Base-by-base conservation (phyloP, 805 yeast species). In the Lipomyces mesembrius region DNA sequence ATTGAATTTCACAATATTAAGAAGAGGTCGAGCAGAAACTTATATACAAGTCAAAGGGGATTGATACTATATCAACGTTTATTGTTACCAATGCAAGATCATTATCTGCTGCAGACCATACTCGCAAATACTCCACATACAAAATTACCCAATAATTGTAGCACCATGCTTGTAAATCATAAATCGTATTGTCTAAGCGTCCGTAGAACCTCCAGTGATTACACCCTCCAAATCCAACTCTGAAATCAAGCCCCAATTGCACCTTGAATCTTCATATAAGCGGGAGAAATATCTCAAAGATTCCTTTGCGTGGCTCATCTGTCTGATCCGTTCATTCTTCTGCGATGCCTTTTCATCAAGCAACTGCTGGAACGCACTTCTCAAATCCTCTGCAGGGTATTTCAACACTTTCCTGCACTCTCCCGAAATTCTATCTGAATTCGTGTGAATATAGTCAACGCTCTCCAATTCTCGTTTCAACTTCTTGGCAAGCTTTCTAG, bases 401-500 rank as follows among this genome's bases (percentile, higher is more conserved):
- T 85, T 86, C 73, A 95, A 81, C 1, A 95, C 97, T 72, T 87
- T 87, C 35, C 95, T 83, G 65, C 92, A 90, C 75, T 94, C 98
- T 71, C 85, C 87, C 0, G 96, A 83, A 7, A 95, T 85, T 67
- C 99, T 83, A 59, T 83, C 84, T 0, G 97, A 87, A 75, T 93
- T 94, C 57, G 82, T 73, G 72, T 90, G 95, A 12, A 90, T 87
- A 74, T 92, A 95, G 67, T 93, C 97, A 72, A 87, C 78, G 17
- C 84, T 85, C 54, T 82, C 81, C 43, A 95, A 80, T 73, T 88
- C 89, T 6, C 75, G 75, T 69, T 84, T 85, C 71, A 94, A 84
- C 77, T 90, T 91, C 59, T 83, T 81, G 0, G 95, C 92, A 66
- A 92, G 83, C 65, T 92, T 92, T 71, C 92, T 82, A 22, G 97